These are phyloP conservation scores for Takakia lepidozioides DNA, from an alignment of 225 moss, liverwort and hornwort species.

Conservation along the genomic window DNA sequence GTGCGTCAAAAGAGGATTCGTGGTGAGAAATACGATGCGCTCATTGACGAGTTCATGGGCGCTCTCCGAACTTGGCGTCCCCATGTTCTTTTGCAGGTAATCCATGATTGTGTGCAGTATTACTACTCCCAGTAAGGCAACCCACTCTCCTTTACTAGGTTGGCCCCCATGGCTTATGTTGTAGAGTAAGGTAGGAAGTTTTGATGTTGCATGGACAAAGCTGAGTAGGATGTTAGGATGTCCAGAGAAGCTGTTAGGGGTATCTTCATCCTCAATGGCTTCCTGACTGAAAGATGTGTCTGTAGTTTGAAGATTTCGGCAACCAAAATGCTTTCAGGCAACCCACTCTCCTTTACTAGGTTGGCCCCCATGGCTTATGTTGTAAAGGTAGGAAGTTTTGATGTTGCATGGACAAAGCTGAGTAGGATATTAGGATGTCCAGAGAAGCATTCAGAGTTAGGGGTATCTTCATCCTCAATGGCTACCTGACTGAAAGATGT, in stretches of 20 bases:
- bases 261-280: too few species aligned
- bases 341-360: constrained; percentile 2
- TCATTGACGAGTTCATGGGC: background rate
- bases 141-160: background rate
- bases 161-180: constrained; percentile 3
- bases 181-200: constrained; percentile 10
- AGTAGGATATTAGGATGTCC: too few species aligned
- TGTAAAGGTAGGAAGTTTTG: constrained; percentile 11
- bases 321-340: constrained; percentile 24
- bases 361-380: constrained; percentile 1
- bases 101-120: background rate
- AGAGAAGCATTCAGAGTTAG: background rate
- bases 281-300: too few species aligned
- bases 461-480: too few species aligned
- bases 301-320: constrained; percentile 84
- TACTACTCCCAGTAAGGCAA: too few species aligned
- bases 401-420: constrained; percentile 5
- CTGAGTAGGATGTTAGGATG: background rate
- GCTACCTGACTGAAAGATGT: too few species aligned
- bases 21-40: constrained; percentile 12
- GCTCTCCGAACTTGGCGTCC: too few species aligned
- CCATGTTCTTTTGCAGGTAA: background rate
- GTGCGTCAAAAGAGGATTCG: constrained; percentile 53
- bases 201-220: constrained; percentile 3
- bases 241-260: background rate